phyloP scores from a whole-genome alignment of 805 yeast species.

The Saccharomycopsis javanensis region DNA sequence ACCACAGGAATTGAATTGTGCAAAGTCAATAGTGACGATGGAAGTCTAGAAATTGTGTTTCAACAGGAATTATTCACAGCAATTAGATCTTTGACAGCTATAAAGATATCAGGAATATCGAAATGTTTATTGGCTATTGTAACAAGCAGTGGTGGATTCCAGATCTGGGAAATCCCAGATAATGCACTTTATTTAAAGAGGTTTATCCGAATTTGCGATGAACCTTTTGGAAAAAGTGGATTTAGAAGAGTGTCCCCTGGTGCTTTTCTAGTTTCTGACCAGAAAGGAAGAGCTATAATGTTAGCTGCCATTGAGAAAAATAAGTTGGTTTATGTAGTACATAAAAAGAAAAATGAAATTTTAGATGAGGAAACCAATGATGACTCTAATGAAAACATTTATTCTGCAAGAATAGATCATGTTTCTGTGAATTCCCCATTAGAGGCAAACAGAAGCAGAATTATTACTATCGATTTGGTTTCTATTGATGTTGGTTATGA shows the following conservation, averaged over 20 bases:
- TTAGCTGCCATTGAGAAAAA: conserved; percentile 64
- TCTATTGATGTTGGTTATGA: conserved; percentile 71
- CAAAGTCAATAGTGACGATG: conserved; percentile 44
- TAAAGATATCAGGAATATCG: conserved; percentile 43
- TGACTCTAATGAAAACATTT: conserved; percentile 32
- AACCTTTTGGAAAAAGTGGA: conserved; percentile 67
- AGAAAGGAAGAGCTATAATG: conserved; percentile 59
- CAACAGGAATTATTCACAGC: conserved; percentile 47
- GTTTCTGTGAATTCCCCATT: conserved; percentile 61
- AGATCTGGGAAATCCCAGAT: conserved; percentile 70
- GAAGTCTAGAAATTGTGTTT: conserved; percentile 37
- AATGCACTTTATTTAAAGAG: conserved; percentile 32
- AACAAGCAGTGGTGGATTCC: conserved; percentile 37
- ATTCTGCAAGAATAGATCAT: conserved; percentile 3
- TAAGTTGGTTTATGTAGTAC: conserved; percentile 58
- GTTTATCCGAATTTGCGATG: conserved; percentile 41
- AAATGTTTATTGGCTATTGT: conserved; percentile 43
- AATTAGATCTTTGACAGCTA: conserved; percentile 41
- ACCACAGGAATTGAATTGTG: conserved; percentile 46
- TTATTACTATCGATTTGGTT: conserved; percentile 42
- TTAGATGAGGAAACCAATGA: conserved; percentile 27
- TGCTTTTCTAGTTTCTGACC: conserved; percentile 58
- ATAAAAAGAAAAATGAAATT: conserved; percentile 30
- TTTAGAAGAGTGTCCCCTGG: conserved; percentile 71
- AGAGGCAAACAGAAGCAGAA: conserved; percentile 46